A percentile compares a stretch with the other conserved stretches of the same genome.
Conservation (phyloP, 306 rosid species). For the Benincasa hispida region DNA sequence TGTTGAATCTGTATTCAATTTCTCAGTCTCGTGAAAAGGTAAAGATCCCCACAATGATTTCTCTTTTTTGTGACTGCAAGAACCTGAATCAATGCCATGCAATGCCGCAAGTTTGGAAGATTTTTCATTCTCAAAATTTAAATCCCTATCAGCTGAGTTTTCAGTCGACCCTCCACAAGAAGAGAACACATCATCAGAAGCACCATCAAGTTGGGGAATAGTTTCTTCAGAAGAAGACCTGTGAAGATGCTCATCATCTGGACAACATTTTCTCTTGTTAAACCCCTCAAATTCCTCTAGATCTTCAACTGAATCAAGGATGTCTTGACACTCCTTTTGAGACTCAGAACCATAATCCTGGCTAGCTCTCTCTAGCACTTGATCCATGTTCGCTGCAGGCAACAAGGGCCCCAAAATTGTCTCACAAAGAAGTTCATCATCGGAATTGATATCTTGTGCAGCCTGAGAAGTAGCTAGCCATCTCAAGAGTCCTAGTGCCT, state of each 20-base stretch:
- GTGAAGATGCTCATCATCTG: conserved; percentile 17
- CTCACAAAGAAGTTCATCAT: conserved; percentile 79
- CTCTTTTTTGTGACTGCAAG: conserved; percentile 30
- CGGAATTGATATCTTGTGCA: conserved; percentile 56
- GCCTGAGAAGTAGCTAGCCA: conserved; percentile 90
- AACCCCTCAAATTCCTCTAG: conserved; percentile 33
- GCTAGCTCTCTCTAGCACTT: conserved; percentile 70
- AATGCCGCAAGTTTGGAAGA: conserved; percentile 16
- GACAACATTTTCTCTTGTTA: conserved; percentile 24
- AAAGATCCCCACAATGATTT: conserved; percentile 52
- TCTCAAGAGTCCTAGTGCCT: conserved; percentile 59
- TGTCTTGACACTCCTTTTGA: conserved; percentile 90
- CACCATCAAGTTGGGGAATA: conserved; percentile 66
- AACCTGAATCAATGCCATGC: conserved; percentile 23
- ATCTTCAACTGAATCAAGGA: conserved; percentile 73
- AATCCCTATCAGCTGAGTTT: conserved; percentile 22
- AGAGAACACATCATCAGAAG: conserved; percentile 35
- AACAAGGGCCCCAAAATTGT: conserved; percentile 63
- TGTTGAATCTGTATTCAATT: conserved; percentile 18
- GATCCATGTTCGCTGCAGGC: conserved; percentile 57
- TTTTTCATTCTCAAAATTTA: conserved; percentile 19
- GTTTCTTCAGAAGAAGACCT: conserved; percentile 20
- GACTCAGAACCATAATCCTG: conserved; percentile 69
- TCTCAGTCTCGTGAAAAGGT: conserved; percentile 33
- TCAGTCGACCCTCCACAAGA: conserved; percentile 32